phyloP scores from a whole-genome alignment of 345 rosid species.

The Streptanthus diversifolius region DNA sequence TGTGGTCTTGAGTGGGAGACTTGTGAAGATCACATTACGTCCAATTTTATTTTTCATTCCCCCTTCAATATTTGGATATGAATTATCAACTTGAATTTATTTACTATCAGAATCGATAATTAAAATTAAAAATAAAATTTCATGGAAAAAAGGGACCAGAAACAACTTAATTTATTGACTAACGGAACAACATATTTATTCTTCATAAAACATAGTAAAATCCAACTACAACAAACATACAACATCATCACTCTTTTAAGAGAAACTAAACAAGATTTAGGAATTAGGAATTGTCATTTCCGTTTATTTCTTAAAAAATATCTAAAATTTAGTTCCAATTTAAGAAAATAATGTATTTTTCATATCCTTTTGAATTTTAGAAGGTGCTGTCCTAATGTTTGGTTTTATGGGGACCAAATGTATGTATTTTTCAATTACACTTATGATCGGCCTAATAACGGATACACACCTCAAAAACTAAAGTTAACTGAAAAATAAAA shows the following conservation, averaged over 20 bases:
- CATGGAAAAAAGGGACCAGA: neutral
- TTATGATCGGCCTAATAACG: neutral
- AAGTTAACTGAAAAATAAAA: neutral
- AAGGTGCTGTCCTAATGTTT: neutral
- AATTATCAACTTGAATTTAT: neutral
- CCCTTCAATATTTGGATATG: neutral
- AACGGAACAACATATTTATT: neutral
- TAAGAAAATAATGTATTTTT: neutral
- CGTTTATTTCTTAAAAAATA: no score
- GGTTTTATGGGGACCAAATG: neutral
- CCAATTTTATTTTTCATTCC: neutral
- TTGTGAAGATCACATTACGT: neutral
- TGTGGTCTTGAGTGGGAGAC: neutral
- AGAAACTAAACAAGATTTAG: neutral
- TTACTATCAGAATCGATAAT: neutral
- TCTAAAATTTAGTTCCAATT: neutral
- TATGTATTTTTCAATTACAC: neutral
- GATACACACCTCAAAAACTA: neutral
- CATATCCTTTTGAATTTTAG: neutral
- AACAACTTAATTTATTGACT: neutral
- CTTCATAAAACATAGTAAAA: neutral
- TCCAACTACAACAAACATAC: neutral
- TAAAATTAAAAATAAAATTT: neutral
- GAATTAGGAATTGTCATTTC: neutral
- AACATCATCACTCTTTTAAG: neutral